Evolutionary conservation across 2,329 filamentous ascomycete genomes (phyloP).

Genomic region (Aureobasidium sp.): DNA sequence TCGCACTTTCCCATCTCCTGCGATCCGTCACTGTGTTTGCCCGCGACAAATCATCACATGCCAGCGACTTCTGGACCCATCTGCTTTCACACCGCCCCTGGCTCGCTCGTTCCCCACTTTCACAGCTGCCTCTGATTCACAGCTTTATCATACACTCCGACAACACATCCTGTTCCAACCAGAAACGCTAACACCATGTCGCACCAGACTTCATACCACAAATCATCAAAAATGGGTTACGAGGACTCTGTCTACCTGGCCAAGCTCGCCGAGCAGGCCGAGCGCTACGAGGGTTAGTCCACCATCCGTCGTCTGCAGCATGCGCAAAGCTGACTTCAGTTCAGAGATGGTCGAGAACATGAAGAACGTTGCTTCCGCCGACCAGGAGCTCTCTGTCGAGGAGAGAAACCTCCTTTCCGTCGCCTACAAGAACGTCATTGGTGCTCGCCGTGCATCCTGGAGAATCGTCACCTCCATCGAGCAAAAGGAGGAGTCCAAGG

Average conservation of each 20-base stretch:
- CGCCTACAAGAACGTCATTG: conserved; percentile 99
- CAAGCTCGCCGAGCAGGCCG: conserved; percentile 99
- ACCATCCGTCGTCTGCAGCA: conserved; percentile 19
- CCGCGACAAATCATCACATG: not conserved
- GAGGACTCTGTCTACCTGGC: conserved; percentile 99
- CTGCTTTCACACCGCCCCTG: conserved; percentile 2
- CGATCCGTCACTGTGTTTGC: not conserved
- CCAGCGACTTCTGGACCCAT: not conserved
- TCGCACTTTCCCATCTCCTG: not conserved
- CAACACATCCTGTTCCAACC: not conserved
- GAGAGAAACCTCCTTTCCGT: conserved; percentile 96
- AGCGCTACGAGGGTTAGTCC: conserved; percentile 90
- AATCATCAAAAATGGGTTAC: conserved; percentile 78
- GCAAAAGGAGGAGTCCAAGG: conserved; percentile 99
- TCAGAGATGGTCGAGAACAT: conserved; percentile 99
- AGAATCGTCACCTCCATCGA: conserved; percentile 97
- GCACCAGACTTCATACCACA: conserved; percentile 15
- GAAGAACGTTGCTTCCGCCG: conserved; percentile 90
- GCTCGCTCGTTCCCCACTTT: not conserved
- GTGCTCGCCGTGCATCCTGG: conserved; percentile 93
- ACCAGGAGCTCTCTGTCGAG: conserved; percentile 64
- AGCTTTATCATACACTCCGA: conserved; percentile 1
- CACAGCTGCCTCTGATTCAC: not conserved
- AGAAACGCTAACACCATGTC: conserved; percentile 14
- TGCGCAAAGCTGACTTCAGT: not conserved